These are phyloP conservation scores for Phaffomyces thermotolerans DNA, from an alignment of 805 yeast genomes.

Conservation along the genomic window DNA sequence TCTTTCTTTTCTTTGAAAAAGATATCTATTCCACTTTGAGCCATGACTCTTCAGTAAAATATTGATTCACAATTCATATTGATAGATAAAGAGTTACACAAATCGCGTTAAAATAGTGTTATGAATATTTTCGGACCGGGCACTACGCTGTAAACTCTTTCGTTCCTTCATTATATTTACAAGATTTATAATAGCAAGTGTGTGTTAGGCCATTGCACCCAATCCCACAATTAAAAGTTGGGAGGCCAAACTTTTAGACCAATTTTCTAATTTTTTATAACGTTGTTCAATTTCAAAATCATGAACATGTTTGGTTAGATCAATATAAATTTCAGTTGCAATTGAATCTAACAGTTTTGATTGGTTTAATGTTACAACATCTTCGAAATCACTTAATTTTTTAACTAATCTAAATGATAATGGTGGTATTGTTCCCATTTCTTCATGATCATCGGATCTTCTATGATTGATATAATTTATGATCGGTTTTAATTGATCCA, in stretches of 20 bases:
- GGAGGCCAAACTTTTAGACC: constrained; percentile 56
- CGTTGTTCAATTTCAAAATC: constrained; percentile 41
- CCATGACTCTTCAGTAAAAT: too few species aligned
- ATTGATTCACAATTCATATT: too few species aligned
- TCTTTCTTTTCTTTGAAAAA: neutral
- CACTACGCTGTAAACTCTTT: neutral
- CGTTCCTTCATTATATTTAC: neutral
- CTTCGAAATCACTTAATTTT: constrained; percentile 36
- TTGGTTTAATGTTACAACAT: constrained; percentile 31
- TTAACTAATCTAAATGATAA: constrained; percentile 39
- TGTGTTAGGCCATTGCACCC: constrained; percentile 42
- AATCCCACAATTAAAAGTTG: constrained; percentile 51
- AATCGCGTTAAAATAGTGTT: neutral
- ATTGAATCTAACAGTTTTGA: constrained; percentile 44
- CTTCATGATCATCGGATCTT: constrained; percentile 18
- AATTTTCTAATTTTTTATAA: constrained; percentile 39
- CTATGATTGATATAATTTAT: constrained; percentile 53
- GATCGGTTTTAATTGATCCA: constrained; percentile 54
- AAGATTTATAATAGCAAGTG: too few species aligned
- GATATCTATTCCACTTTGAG: constrained; percentile 3
- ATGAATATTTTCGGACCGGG: neutral
- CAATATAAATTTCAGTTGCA: constrained; percentile 51
- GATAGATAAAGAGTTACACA: neutral
- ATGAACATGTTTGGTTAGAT: constrained; percentile 44
- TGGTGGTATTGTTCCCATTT: constrained; percentile 22